A percentile compares a stretch with the other conserved stretches of the same genome.
Conservation (phyloP, 306 rosid species). For the Mimosa bimucronata region DNA sequence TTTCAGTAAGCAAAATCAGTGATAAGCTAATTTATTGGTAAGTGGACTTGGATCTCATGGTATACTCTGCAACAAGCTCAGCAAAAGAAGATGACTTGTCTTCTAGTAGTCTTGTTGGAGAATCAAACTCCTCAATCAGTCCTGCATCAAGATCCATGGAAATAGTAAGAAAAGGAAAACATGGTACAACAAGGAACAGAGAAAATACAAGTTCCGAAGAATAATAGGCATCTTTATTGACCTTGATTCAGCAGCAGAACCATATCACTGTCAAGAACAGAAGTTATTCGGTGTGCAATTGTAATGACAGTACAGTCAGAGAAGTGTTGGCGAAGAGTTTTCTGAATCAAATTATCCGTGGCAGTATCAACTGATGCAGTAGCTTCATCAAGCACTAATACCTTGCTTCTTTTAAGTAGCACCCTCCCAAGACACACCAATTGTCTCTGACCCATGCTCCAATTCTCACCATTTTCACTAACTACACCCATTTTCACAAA, state of each 20-base stretch:
- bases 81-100: slow-evolving; percentile 66
- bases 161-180: background rate
- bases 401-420: slow-evolving; percentile 77
- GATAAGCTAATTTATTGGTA: slow-evolving; percentile 35
- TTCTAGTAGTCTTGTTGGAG: slow-evolving; percentile 65
- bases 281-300: slow-evolving; percentile 87
- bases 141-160: slow-evolving; percentile 46
- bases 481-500: slow-evolving; percentile 31
- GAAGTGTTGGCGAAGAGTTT: slow-evolving; percentile 71
- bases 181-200: background rate
- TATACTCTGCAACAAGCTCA: slow-evolving; percentile 72
- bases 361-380: slow-evolving; percentile 93
- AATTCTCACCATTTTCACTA: slow-evolving; percentile 68
- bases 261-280: slow-evolving; percentile 79
- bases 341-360: slow-evolving; percentile 86
- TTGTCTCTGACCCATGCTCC: slow-evolving; percentile 99
- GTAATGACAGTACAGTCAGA: slow-evolving; percentile 66
- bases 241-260: slow-evolving; percentile 85
- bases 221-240: slow-evolving; percentile 19
- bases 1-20: slow-evolving; percentile 8
- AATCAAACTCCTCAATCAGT: slow-evolving; percentile 64
- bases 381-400: slow-evolving; percentile 92
- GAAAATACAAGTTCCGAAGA: background rate
- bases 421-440: slow-evolving; percentile 89
- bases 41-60: slow-evolving; percentile 48